These are phyloP conservation scores for Penicillium sp. DNA, from an alignment of 2,329 filamentous ascomycete species.

Conservation along the genomic window DNA sequence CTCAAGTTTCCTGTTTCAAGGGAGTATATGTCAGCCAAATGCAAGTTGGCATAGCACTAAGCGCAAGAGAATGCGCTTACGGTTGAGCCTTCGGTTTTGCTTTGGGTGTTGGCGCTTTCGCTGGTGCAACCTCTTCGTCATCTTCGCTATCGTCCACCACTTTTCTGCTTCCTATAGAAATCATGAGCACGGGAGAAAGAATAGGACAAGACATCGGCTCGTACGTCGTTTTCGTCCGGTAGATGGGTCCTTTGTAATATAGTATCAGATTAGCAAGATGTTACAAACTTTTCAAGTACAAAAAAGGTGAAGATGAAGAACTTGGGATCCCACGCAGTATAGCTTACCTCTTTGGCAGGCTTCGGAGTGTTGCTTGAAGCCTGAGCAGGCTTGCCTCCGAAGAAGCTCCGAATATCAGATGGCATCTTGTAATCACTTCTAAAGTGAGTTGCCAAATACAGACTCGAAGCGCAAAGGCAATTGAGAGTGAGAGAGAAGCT, in stretches of 20 bases:
- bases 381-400: constrained; percentile 72
- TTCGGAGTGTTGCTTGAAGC: constrained; percentile 53
- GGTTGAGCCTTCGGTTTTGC: constrained; percentile 45
- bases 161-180: constrained; percentile 58
- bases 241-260: constrained; percentile 31
- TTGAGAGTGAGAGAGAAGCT: constrained; percentile 11
- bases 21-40: constrained; percentile 12
- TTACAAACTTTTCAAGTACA: too few relatives aligned
- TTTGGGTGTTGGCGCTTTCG: constrained; percentile 47
- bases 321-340: constrained; percentile 9
- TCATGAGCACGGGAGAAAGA: constrained; percentile 13
- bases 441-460: neutral
- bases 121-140: constrained; percentile 60
- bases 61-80: constrained; percentile 44
- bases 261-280: constrained; percentile 12
- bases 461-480: constrained; percentile 7
- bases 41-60: constrained; percentile 6
- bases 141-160: constrained; percentile 82
- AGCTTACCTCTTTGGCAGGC: constrained; percentile 48
- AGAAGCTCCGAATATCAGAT: constrained; percentile 86
- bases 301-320: neutral
- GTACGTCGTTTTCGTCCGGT: constrained; percentile 43
- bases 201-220: constrained; percentile 9
- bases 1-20: constrained; percentile 49
- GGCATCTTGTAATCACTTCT: constrained; percentile 61